Evolutionary conservation across 139 green algal species (phyloP).

Genomic region (Astrephomene gubernaculifera): DNA sequence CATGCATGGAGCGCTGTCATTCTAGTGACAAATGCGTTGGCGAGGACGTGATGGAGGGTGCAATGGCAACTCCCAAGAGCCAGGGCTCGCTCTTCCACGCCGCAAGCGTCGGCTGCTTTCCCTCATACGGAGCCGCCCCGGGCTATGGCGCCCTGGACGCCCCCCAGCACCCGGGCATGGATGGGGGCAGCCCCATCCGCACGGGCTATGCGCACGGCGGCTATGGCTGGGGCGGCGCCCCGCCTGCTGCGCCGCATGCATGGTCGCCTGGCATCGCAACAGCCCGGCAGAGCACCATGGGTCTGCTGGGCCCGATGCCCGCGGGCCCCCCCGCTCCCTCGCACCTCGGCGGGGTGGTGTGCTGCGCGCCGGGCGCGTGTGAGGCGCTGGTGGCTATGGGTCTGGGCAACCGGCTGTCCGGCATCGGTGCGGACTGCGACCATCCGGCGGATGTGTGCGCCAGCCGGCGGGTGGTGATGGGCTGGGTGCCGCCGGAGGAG

Average conservation of each 20-base stretch:
- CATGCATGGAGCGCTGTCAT: no score
- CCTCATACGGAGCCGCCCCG: no score
- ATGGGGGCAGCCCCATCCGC: not conserved
- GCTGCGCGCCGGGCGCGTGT: constrained; percentile 76
- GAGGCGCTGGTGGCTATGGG: constrained; percentile 88
- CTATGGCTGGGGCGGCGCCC: not conserved
- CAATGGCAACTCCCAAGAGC: no score
- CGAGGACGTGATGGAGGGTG: no score
- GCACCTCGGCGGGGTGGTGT: constrained; percentile 61
- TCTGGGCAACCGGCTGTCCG: constrained; percentile 74
- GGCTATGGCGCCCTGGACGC: no score
- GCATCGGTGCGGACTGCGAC: constrained; percentile 81
- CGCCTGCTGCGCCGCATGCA: not conserved
- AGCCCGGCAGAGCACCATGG: not conserved
- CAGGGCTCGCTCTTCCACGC: no score
- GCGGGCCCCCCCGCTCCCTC: not conserved
- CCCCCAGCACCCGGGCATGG: no score
- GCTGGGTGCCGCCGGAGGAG: constrained; percentile 25
- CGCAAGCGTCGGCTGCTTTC: no score
- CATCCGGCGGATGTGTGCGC: constrained; percentile 67
- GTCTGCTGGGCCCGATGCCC: not conserved
- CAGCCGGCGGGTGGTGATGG: constrained; percentile 11
- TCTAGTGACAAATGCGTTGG: no score
- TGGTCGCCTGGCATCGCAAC: not conserved
- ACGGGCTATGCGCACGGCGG: not conserved